A percentile compares a stretch with the other conserved stretches of the same genome.
Conservation (phyloP, 768 basidiomycete genomes). For the Rhizopogon vesiculosus region DNA sequence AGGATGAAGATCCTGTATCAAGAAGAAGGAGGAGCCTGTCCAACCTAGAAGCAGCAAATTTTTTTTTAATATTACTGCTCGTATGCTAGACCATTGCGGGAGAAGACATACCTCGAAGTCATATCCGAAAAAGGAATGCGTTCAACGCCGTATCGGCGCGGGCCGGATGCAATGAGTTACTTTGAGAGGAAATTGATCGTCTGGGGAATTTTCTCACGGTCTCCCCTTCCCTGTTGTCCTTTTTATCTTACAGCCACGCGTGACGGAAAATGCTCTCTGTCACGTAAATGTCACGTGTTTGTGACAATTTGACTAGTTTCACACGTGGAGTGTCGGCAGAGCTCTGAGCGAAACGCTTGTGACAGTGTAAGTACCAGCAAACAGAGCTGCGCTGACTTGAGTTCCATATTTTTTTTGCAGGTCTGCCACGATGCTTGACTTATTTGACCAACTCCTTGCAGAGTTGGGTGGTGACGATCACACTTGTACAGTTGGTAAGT, state of each 20-base stretch:
- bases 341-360: background rate
- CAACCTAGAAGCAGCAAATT: slow-evolving; percentile 49
- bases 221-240: slow-evolving; percentile 43
- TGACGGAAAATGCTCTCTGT: slow-evolving; percentile 36
- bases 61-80: background rate
- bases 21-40: slow-evolving; percentile 95
- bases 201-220: slow-evolving; percentile 50
- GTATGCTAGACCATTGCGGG: slow-evolving; percentile 3
- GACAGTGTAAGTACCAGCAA: background rate
- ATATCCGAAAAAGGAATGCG: slow-evolving; percentile 54
- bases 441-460: slow-evolving; percentile 1
- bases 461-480: background rate
- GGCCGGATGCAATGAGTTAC: slow-evolving; percentile 33
- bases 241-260: slow-evolving; percentile 53
- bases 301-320: slow-evolving; percentile 7
- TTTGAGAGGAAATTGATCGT: slow-evolving; percentile 39
- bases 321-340: slow-evolving; percentile 8
- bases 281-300: slow-evolving; percentile 27
- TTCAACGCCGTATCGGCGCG: slow-evolving; percentile 45
- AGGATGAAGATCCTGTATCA: slow-evolving; percentile 88
- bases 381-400: background rate
- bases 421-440: background rate
- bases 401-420: background rate
- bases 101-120: slow-evolving; percentile 62
- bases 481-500: background rate